Base-by-base conservation (phyloP, 1,139 yeast species). In the Debaryomyces fabryi region DNA sequence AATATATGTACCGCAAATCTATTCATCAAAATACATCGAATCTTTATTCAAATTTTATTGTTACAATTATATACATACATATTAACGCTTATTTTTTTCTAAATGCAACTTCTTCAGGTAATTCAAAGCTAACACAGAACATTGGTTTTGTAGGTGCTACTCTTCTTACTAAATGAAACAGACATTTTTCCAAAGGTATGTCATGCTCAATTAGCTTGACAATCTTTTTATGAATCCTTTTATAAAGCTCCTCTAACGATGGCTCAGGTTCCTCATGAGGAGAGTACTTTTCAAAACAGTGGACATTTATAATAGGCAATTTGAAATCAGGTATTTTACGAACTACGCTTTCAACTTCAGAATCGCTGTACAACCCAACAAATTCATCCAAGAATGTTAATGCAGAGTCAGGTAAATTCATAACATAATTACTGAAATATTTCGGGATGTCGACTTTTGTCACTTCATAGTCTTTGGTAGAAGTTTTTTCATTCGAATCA, bases 91-190 rank as follows among this genome's bases (percentile, higher is more conserved):
- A 27, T 24, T 27, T 27, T 36, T 56, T 58, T 52, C 58, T 67
- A 53, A 83, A 86, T 2, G 97, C 97, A 30, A 92, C 90, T 51
- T 81, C 86, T 51, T 75, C 76, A 0, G 99, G 99, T 38, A 93
- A 74, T 57, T 69, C 68, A 68, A 92, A 91, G 8, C 92, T 75
- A 4, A 89, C 88, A 65, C 98, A 91, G 64, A 82, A 92, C 99
- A 93, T 93, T 30, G 93, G 93, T 64, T 93, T 95, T 2, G 97
- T 90, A 2, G 99, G 99, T 0, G 99, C 93, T 12, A 95, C 99
- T 63, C 85, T 85, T 60, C 99, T 81, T 12, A 95, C 99, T 55
- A 86, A 72, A 62, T 92, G 98, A 67, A 91, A 87, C 1, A 69
- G 62, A 39, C 88, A 71, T 0, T 69, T 61, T 5, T 73, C 74